Base-by-base conservation (phyloP, 2,329 filamentous ascomycete genomes). In the Sporothrix dimorphospora region DNA sequence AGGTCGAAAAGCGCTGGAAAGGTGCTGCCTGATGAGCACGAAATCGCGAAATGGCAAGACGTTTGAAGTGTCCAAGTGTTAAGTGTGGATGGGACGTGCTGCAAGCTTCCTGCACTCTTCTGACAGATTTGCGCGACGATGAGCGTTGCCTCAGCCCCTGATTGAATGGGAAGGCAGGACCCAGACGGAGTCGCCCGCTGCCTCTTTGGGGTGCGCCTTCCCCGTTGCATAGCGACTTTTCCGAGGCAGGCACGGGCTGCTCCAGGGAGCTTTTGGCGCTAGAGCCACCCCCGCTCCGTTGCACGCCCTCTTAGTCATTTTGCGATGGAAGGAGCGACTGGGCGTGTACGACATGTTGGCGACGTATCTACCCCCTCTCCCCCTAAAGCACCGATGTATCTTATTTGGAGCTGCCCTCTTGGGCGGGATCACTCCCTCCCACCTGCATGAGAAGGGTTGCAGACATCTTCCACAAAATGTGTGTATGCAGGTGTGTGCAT, bases 261-360 rank as follows among this genome's bases (percentile, higher is more conserved):
- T 45, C 24, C 47, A 38, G 30, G 65, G 45, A 68, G 65, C 65
- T 69, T 55, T 45, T 63, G 30, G 69, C 69, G 47, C 69, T 66
- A 71, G 47, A 21, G 57, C 45, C 69, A 70, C 69, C 27, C 69
- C 68, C 38, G 16, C 24, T 42, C 24, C 19, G 14, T 40, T 11
- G n/a, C 69, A 70, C 69, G 45, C 69, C 69, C 69, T 49, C 11
- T 69, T 69, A 45, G 66, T 69, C 67, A 69, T 69, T 69, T n/a
- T 14, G 16, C 4, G 16, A 27, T 2, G 51, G 45, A 53, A 53
- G 14, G 47, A 34, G 30, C 55, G 30, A 59, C 30, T 12, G 14
- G 30, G 30, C 30, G 19, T 24, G 1, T 38, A 3, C n/a, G n/a
- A n/a, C n/a, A n/a, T n/a, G n/a, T 24, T 57, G 49, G 49, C 53